Evolutionary conservation across 1,284 basidiomycete genomes (phyloP).

Genomic region (Ustilago hordei): DNA sequence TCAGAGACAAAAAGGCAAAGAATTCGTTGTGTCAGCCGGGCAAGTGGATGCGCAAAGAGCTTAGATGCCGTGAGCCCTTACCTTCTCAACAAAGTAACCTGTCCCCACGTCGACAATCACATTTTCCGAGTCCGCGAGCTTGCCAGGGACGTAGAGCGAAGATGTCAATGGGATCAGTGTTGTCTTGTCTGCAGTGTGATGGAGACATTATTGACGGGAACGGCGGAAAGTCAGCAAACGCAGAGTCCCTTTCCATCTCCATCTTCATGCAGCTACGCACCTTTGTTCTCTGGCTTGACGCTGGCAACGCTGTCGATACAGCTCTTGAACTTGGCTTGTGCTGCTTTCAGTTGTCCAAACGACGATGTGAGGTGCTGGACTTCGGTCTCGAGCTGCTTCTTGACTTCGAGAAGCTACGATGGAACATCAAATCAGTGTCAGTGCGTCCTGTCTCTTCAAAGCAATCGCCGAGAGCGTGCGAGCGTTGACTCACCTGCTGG

Average conservation of each 20-base stretch:
- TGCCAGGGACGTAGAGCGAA: constrained; percentile 94
- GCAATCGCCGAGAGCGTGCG: background rate
- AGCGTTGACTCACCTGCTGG: constrained; percentile 44
- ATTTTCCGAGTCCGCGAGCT: constrained; percentile 82
- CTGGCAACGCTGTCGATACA: constrained; percentile 87
- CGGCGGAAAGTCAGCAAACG: background rate
- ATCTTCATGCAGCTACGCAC: constrained; percentile 71
- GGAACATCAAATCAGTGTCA: background rate
- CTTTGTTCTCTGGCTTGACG: constrained; percentile 77
- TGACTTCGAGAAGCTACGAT: constrained; percentile 62
- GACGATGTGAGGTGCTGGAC: constrained; percentile 90
- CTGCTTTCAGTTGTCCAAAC: constrained; percentile 90
- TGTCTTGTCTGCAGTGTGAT: constrained; percentile 76
- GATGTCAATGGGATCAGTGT: constrained; percentile 92
- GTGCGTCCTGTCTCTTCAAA: background rate
- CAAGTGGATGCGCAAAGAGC: no score
- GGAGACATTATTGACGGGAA: background rate
- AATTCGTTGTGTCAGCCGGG: background rate
- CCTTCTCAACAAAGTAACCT: constrained; percentile 96
- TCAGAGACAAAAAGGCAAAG: background rate
- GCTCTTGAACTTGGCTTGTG: constrained; percentile 89
- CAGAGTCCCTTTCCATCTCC: background rate
- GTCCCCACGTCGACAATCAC: constrained; percentile 96
- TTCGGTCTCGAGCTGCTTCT: constrained; percentile 76
- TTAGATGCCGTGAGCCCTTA: constrained; percentile 67